Conservation (phyloP, 2,329 filamentous ascomycete genomes). For the Penicillium polonicum region DNA sequence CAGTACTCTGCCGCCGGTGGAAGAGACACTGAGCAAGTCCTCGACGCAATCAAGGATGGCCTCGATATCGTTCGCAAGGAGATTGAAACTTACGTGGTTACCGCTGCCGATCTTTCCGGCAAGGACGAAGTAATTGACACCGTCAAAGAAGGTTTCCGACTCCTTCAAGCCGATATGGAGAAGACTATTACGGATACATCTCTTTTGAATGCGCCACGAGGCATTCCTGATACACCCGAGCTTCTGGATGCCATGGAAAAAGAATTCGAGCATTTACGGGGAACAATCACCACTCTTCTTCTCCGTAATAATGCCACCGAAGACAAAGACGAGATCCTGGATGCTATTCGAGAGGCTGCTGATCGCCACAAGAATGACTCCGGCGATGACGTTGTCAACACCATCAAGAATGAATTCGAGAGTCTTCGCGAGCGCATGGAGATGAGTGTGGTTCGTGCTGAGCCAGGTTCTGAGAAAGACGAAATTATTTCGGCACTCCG, state of each 20-base stretch:
- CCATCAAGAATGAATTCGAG: slow-evolving; percentile 61
- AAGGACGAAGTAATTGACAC: slow-evolving; percentile 78
- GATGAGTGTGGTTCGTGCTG: slow-evolving; percentile 36
- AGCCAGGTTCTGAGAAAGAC: slow-evolving; percentile 53
- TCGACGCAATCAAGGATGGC: slow-evolving; percentile 84
- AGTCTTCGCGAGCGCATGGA: slow-evolving; percentile 54
- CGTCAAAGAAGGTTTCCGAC: slow-evolving; percentile 61
- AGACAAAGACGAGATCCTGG: slow-evolving; percentile 62
- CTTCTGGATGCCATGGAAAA: slow-evolving; percentile 74
- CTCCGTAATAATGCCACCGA: slow-evolving; percentile 57
- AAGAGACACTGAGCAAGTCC: slow-evolving; percentile 80
- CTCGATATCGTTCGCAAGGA: slow-evolving; percentile 76
- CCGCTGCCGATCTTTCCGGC: slow-evolving; percentile 63
- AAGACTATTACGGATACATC: slow-evolving; percentile 50
- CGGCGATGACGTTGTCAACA: slow-evolving; percentile 36
- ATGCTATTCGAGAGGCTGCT: slow-evolving; percentile 55
- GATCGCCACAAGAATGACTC: slow-evolving; percentile 39
- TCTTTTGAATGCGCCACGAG: slow-evolving; percentile 30
- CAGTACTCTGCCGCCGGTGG: slow-evolving; percentile 77
- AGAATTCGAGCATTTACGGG: slow-evolving; percentile 78
- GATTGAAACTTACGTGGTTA: slow-evolving; percentile 78
- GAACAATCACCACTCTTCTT: slow-evolving; percentile 70
- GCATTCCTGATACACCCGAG: slow-evolving; percentile 60
- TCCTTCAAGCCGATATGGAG: slow-evolving; percentile 59
- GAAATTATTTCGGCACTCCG: slow-evolving; percentile 71